phyloP scores from a whole-genome alignment of 495 filamentous ascomycete species.

The Aspergillus nanangensis region DNA sequence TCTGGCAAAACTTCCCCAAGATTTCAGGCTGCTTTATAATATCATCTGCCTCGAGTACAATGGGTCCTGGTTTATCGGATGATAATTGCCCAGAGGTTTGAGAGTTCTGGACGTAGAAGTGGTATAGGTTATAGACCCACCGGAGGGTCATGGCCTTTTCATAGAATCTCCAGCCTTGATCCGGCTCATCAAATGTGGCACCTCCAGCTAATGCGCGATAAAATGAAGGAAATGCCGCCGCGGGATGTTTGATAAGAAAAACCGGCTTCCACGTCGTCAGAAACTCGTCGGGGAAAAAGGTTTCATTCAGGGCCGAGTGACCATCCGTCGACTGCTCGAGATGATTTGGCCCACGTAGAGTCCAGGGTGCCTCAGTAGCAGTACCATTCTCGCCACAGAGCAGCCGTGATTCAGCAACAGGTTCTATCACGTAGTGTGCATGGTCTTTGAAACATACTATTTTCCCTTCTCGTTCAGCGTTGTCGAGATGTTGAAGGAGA shows the following conservation, averaged over 20 bases:
- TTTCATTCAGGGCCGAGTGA: background rate
- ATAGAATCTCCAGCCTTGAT: background rate
- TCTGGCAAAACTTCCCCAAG: background rate
- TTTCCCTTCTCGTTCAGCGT: background rate
- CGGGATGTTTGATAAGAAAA: background rate
- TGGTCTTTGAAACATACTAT: constrained; percentile 1
- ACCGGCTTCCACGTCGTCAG: background rate
- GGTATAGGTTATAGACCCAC: background rate
- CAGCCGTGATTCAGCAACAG: background rate
- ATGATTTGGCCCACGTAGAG: background rate
- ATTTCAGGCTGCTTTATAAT: background rate
- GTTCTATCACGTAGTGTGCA: background rate
- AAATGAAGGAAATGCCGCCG: background rate
- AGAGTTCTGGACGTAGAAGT: background rate
- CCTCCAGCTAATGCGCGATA: background rate
- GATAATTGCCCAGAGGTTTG: background rate
- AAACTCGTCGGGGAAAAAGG: background rate
- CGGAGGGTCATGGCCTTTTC: background rate
- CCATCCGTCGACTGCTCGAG: background rate
- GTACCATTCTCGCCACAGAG: background rate
- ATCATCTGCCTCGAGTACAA: background rate
- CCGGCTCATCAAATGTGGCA: background rate
- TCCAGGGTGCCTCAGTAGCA: background rate
- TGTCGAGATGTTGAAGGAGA: background rate
- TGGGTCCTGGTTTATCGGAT: background rate